Base-by-base conservation (phyloP, 2,329 filamentous ascomycete species). In the Pseudogymnoascus sp. region DNA sequence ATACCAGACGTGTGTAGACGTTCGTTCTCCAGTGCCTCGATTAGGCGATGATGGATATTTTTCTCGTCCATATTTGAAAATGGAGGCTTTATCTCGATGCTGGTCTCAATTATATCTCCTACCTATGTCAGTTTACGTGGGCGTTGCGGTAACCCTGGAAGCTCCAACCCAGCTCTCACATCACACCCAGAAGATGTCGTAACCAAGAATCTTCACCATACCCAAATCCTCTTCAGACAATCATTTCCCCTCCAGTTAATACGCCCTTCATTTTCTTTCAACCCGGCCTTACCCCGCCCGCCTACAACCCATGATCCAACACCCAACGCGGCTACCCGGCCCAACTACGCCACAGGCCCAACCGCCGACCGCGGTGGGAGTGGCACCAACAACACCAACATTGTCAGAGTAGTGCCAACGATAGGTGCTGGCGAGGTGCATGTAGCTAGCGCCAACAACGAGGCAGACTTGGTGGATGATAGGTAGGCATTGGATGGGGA, bases 1-100 rank as follows among this genome's bases (percentile, higher is more conserved):
- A 50, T 50, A 25, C 44, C 44, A 50, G 44, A 50, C 44, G 44
- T 50, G 44, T 50, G 25, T 46, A 46, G 21, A 50, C 44, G 44
- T 25, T 25, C 44, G 21, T 23, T 44, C 40, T 44, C 6, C 21
- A 3, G 44, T 28, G 44, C 21, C 44, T 28, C 44, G 7, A 50
- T 50, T 25, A 50, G 44, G 21, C 21, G 44, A 11, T 23, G 16
- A 50, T 50, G 44, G 44, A 50, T 50, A 50, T 50, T 28, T 46
- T 50, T 50, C 44, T 50, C 21, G 23, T n/a, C 44, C 44, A 28
- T 50, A 50, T 50, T 50, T 50, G 21, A 44, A 50, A 50, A 50
- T 50, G 44, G 21, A 28, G 44, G 28, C 21, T 8, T 50, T 46
- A 14, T 46, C 42, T 46, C n/a, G n/a, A n/a, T n/a, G n/a, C n/a